Base-by-base conservation (phyloP, 768 basidiomycete genomes). In the Leccinum sublutescens region DNA sequence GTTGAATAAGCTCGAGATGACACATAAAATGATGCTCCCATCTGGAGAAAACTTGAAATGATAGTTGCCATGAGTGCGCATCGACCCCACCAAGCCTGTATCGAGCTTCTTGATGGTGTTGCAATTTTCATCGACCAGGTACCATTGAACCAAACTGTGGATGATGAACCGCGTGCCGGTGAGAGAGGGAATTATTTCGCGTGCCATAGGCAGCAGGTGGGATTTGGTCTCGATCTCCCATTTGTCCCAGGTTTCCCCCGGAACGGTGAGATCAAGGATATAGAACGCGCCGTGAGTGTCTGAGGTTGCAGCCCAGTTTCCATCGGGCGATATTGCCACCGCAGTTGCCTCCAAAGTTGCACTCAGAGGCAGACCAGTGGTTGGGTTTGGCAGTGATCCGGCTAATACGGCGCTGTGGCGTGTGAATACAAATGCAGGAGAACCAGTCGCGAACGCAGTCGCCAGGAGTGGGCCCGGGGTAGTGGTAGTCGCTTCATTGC, bases 321-420 rank as follows among this genome's bases (percentile, higher is more conserved):
- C 66, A 55, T 72, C 62, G 0, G 55, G 33, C 3, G 71, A 71
- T n/a, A 72, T 55, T 1, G 66, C 55, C 33, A 64, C 7, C 2
- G 31, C 43, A 25, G 34, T 55, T 2, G 54, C 29, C 4, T 43
- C 11, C n/a, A 1, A 8, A 15, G 52, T 11, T 2, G 11, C 4
- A 29, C 19, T 17, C 12, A 55, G 0, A 19, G 60, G 31, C 2
- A 31, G 36, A 3, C 15, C 21, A 27, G 36, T 40, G 38, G 12
- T 17, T 5, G 45, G 43, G 25, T 34, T 55, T 0, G 51, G 51
- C 11, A 62, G 47, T 12, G 53, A 19, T 2, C 59, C 63, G 11
- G 14, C 12, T 2, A 27, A 54, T 17, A 55, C 7, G 38, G 1
- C 7, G 0, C 36, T 45, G 0, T 2, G 6, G 19, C 31, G 17